Percentiles rank a stretch among this genome's conserved stretches.
Conservation (phyloP, 1,284 basidiomycete species). For the Coniferiporia sulphurascens region DNA sequence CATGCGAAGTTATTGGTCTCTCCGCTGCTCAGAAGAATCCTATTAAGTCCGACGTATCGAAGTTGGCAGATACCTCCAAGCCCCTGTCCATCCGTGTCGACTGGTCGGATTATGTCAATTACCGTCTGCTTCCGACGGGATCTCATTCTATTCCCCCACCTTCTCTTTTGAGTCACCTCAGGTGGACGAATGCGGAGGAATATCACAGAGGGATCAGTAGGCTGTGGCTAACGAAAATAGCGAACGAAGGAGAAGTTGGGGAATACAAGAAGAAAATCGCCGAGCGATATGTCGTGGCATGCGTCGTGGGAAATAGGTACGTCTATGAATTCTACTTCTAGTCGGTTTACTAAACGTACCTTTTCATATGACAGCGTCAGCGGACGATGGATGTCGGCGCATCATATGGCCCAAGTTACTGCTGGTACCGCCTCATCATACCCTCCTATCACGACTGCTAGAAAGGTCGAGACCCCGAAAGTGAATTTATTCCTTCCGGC, state of each 20-base stretch:
- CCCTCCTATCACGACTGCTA: constrained; percentile 10
- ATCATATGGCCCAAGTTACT: constrained; percentile 61
- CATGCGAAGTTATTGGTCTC: constrained; percentile 64
- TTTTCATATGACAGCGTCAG: constrained; percentile 43
- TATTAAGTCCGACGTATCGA: background rate
- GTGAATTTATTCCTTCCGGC: constrained; percentile 59
- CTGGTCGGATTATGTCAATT: constrained; percentile 55
- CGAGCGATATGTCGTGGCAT: constrained; percentile 57
- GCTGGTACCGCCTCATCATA: constrained; percentile 38
- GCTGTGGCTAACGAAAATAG: constrained; percentile 48
- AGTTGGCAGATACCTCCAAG: background rate
- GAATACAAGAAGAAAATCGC: constrained; percentile 44
- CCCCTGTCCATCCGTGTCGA: constrained; percentile 44
- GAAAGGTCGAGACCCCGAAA: constrained; percentile 22
- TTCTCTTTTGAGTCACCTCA: constrained; percentile 36
- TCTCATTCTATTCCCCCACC: constrained; percentile 12
- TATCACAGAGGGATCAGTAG: constrained; percentile 63
- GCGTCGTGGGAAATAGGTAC: constrained; percentile 63
- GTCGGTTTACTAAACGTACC: background rate
- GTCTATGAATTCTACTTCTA: constrained; percentile 13
- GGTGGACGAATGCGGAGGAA: constrained; percentile 65
- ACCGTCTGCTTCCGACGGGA: constrained; percentile 20
- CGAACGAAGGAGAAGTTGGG: constrained; percentile 40
- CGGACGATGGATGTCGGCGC: constrained; percentile 57
- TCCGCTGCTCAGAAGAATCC: constrained; percentile 16